Evolutionary conservation across 1,284 basidiomycete genomes (phyloP).

Genomic region (Microbotryum silenes-acaulis): DNA sequence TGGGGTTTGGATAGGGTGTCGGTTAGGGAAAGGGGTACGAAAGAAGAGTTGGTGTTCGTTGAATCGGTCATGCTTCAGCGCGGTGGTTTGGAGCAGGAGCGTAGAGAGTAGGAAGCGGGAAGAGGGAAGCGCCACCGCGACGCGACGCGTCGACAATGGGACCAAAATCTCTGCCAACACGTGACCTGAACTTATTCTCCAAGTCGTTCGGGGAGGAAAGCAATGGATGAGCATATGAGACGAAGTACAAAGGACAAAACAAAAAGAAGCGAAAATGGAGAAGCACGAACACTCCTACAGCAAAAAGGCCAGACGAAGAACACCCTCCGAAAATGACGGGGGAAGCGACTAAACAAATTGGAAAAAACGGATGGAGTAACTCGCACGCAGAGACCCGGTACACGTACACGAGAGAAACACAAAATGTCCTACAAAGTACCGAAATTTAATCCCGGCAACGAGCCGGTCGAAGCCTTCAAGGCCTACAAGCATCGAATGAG

Average conservation of each 20-base stretch:
- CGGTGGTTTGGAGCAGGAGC: too few relatives aligned
- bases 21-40: conserved; percentile 15
- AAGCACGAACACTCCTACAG: neutral
- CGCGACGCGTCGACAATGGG: neutral
- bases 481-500: neutral
- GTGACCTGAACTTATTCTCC: neutral
- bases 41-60: neutral
- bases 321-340: neutral
- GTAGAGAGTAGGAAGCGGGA: neutral
- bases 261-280: neutral
- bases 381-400: neutral
- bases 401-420: neutral
- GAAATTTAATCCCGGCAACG: too few relatives aligned
- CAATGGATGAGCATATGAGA: neutral
- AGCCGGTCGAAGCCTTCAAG: too few relatives aligned
- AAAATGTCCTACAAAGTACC: neutral
- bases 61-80: too few relatives aligned
- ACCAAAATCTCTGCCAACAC: neutral
- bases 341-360: neutral
- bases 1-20: conserved; percentile 15
- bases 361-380: neutral
- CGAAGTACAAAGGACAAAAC: neutral
- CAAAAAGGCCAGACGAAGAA: too few relatives aligned
- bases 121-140: neutral
- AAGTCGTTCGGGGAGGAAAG: neutral